phyloP scores from a whole-genome alignment of 768 basidiomycete genomes.

The Termitomyces sp. region DNA sequence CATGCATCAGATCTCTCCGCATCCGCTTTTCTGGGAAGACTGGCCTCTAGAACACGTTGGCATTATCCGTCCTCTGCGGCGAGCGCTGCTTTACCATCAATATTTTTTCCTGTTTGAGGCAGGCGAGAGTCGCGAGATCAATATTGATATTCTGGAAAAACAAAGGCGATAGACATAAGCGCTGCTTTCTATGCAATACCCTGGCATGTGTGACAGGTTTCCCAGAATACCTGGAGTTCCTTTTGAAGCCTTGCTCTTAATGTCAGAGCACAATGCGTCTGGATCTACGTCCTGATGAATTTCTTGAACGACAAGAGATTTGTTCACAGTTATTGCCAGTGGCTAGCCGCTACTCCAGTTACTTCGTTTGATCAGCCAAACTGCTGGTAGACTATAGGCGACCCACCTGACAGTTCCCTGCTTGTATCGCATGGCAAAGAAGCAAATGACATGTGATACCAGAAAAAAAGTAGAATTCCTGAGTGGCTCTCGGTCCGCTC shows the following conservation, averaged over 20 bases:
- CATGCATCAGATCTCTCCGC: neutral
- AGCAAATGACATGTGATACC: neutral
- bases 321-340: neutral
- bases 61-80: neutral
- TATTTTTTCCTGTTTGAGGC: neutral
- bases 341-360: neutral
- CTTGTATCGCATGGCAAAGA: neutral
- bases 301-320: neutral
- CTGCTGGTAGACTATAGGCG: too few species aligned
- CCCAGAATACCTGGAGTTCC: neutral
- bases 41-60: neutral
- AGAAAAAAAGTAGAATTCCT: neutral
- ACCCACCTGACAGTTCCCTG: too few species aligned
- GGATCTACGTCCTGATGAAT: neutral
- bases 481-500: too few species aligned
- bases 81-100: neutral
- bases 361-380: neutral
- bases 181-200: neutral
- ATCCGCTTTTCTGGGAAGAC: neutral
- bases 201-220: too few species aligned
- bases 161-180: neutral
- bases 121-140: too few species aligned
- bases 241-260: neutral
- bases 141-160: neutral
- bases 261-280: neutral